Percentiles rank a stretch among this genome's conserved stretches.
Evolutionary conservation across 1,284 basidiomycete species (phyloP).

Genomic region (Cryptococcus amylolentus): DNA sequence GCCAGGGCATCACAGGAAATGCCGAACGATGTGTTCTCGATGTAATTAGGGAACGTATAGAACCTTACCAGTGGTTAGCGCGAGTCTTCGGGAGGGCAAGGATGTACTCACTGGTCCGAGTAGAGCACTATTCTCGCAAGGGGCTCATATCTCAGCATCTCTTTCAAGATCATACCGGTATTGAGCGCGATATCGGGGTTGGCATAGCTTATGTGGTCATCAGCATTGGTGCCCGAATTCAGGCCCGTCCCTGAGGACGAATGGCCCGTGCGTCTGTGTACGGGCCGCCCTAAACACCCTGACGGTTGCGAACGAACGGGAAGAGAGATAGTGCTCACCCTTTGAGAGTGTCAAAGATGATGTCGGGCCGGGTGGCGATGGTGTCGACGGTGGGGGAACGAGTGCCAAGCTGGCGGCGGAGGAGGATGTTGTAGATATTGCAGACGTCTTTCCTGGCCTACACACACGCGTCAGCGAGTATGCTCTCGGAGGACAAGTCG

Average conservation of each 20-base stretch:
- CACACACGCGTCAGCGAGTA: conserved; percentile 2
- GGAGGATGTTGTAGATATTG: conserved; percentile 93
- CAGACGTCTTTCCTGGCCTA: conserved; percentile 81
- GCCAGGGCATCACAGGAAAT: conserved; percentile 97
- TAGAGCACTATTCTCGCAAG: conserved; percentile 86
- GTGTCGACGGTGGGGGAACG: conserved; percentile 95
- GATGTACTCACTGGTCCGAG: conserved; percentile 76
- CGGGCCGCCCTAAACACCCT: neutral
- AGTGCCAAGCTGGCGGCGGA: conserved; percentile 88
- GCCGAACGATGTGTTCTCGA: conserved; percentile 96
- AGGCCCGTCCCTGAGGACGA: too few species aligned
- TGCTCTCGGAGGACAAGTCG: neutral
- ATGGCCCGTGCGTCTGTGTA: neutral
- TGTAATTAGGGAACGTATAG: conserved; percentile 94
- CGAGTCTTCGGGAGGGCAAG: neutral
- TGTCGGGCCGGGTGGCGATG: conserved; percentile 74
- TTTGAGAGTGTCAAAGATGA: conserved; percentile 81
- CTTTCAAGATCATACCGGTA: conserved; percentile 95
- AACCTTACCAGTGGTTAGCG: conserved; percentile 59
- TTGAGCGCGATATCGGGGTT: conserved; percentile 95
- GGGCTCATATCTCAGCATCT: conserved; percentile 92
- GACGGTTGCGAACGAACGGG: neutral
- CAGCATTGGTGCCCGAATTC: neutral
- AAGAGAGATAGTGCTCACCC: conserved; percentile 51
- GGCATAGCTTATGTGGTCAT: conserved; percentile 59